phyloP scores from a whole-genome alignment of 768 basidiomycete species.

The Tricholoma sp. region DNA sequence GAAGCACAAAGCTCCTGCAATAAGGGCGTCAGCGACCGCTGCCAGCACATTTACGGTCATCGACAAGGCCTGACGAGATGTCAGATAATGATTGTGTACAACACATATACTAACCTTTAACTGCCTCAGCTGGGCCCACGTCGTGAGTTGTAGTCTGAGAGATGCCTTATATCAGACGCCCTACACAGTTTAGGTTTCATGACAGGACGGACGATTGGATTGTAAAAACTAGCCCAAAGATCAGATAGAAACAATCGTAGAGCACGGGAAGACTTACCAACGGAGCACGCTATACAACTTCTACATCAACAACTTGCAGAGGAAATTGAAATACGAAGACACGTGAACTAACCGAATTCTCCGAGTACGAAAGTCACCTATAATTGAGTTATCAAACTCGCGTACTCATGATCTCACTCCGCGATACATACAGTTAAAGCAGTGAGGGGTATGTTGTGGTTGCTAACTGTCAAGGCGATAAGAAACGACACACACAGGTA shows the following conservation, averaged over 20 bases:
- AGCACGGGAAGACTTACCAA: conserved; percentile 28
- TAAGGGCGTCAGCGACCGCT: conserved; percentile 44
- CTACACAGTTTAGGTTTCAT: not conserved
- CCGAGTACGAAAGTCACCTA: conserved; percentile 41
- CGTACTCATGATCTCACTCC: not conserved
- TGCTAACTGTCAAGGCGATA: conserved; percentile 37
- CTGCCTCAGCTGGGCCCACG: conserved; percentile 36
- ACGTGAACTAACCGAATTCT: conserved; percentile 40
- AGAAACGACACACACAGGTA: conserved; percentile 1
- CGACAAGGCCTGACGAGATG: conserved; percentile 38
- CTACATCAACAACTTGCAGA: not conserved
- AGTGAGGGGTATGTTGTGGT: conserved; percentile 37
- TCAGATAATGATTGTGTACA: conserved; percentile 1
- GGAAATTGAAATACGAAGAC: not conserved
- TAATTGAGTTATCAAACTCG: not conserved
- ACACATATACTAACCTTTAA: conserved; percentile 34
- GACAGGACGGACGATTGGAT: conserved; percentile 35
- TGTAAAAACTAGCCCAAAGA: conserved; percentile 35
- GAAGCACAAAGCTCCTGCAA: conserved; percentile 43
- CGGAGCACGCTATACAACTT: conserved; percentile 30
- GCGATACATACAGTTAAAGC: conserved; percentile 33
- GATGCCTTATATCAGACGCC: not conserved
- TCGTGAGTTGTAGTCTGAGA: conserved; percentile 36
- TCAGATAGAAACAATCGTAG: conserved; percentile 2
- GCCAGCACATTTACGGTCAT: conserved; percentile 52